Base-by-base conservation (phyloP, 331 rosid genomes). In the Cydonia oblonga region DNA sequence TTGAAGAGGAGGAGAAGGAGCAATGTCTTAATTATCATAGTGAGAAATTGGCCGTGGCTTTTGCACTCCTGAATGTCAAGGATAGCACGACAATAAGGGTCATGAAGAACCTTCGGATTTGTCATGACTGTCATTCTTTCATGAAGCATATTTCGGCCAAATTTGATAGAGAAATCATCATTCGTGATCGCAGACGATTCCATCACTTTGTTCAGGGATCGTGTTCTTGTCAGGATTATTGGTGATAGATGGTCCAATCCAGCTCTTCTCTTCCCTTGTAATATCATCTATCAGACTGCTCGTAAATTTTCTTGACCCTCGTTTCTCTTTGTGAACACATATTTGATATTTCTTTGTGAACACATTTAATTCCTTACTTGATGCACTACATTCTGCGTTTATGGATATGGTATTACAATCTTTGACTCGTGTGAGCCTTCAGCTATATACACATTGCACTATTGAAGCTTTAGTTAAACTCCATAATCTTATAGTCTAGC, bases 1-100 rank as follows among this genome's bases (percentile, higher is more conserved):
- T 86, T 77, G 79, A 83, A 74, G 93, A 86, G 74, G 93, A 90
- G 78, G 96, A 86, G 78, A 90, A 82, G 78, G 91, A 86, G 78
- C 84, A 88, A 59, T 75, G 56, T 72, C 75, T 87, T 76, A 80
- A 88, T 75, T 88, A 82, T 76, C 93, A 87, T 38, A 83, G 92
- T 74, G 96, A 90, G 83, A 90, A 90, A 75, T 67, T 90, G 78
- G 92, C 96, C 0, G 92, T 90, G 80, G 90, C 89, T 73, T 90
- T 75, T 71, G 73, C 86, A 26, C 89, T 90, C 75, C 82, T 90
- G 79, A 77, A 68, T 79, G 75, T 79, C 33, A 80, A 78, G 70
- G 86, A 87, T 78, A 86, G 78, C 60, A 79, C 59, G 79, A 78
- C 80, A 56, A 78, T 87, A 51, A 86, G 87, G 81, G 67, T 87